Conservation (phyloP, 169 alveolate genomes). For the Cryptosporidium canis region DNA sequence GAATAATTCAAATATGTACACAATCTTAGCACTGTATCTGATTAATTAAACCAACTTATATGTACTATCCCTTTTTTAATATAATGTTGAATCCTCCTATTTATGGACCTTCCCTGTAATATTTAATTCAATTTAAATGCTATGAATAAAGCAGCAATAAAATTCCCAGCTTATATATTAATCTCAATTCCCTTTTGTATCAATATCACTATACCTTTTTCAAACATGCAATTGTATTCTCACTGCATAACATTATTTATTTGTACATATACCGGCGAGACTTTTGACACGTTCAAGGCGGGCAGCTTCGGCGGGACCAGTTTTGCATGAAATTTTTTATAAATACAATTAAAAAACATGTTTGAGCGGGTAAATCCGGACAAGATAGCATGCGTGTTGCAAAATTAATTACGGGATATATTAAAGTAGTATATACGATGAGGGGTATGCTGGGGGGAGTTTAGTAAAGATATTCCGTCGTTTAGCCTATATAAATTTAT, state of each 20-base stretch:
- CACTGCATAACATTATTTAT: background rate
- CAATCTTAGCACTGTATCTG: background rate
- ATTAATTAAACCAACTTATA: no score
- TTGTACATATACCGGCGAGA: slow-evolving; percentile 34
- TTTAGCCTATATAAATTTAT: no score
- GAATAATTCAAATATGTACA: background rate
- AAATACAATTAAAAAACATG: background rate
- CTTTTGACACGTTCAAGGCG: slow-evolving; percentile 32
- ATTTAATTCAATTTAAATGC: background rate
- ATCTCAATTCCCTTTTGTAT: background rate
- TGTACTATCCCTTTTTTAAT: no score
- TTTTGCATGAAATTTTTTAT: slow-evolving; percentile 1
- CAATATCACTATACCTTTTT: slow-evolving; percentile 1
- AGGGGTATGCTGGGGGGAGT: no score
- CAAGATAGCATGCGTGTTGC: slow-evolving; percentile 8
- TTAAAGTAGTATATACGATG: background rate
- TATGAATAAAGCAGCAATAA: background rate
- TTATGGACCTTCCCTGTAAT: no score
- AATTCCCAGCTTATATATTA: background rate
- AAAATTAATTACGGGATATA: background rate
- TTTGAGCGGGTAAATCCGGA: background rate
- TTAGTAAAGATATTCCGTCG: no score
- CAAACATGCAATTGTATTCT: slow-evolving; percentile 15
- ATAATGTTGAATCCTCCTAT: no score
- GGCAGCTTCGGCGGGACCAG: background rate